A percentile compares a stretch with the other conserved stretches of the same genome.
phyloP scores from a whole-genome alignment of 306 rosid genomes.

The Rubus parviflorus region DNA sequence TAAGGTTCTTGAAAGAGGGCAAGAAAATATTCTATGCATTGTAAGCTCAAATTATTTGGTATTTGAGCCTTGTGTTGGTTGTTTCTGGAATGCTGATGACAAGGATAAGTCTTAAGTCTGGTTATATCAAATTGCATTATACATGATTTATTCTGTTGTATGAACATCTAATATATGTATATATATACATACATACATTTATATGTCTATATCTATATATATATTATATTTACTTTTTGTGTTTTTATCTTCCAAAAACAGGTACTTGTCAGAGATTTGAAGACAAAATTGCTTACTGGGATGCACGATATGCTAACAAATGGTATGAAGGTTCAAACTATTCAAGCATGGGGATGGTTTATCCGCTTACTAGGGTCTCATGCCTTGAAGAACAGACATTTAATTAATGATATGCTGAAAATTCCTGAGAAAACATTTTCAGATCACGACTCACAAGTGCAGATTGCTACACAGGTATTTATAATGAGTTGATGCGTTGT shows the following conservation, averaged over 20 bases:
- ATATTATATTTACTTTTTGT: neutral
- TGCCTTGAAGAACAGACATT: constrained; percentile 62
- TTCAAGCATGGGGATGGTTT: constrained; percentile 94
- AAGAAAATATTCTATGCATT: neutral
- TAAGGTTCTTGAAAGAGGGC: neutral
- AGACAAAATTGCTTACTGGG: constrained; percentile 51
- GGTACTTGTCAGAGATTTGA: constrained; percentile 75
- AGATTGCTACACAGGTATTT: constrained; percentile 80
- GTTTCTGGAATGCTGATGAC: neutral
- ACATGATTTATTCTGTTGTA: constrained; percentile 3
- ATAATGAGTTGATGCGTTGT: neutral
- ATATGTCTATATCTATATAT: neutral
- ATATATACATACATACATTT: neutral
- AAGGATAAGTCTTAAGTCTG: neutral
- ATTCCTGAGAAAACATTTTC: constrained; percentile 79
- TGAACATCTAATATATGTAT: constrained; percentile 11
- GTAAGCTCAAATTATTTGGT: neutral
- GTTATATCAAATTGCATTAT: neutral
- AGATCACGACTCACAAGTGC: constrained; percentile 74
- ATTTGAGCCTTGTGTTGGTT: neutral
- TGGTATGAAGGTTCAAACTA: constrained; percentile 71
- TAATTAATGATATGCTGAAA: constrained; percentile 76
- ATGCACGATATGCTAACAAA: constrained; percentile 57
- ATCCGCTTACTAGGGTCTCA: constrained; percentile 65
- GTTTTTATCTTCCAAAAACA: constrained; percentile 20